Conservation (phyloP, 2,329 filamentous ascomycete genomes). For the Colletotrichum siamense region DNA sequence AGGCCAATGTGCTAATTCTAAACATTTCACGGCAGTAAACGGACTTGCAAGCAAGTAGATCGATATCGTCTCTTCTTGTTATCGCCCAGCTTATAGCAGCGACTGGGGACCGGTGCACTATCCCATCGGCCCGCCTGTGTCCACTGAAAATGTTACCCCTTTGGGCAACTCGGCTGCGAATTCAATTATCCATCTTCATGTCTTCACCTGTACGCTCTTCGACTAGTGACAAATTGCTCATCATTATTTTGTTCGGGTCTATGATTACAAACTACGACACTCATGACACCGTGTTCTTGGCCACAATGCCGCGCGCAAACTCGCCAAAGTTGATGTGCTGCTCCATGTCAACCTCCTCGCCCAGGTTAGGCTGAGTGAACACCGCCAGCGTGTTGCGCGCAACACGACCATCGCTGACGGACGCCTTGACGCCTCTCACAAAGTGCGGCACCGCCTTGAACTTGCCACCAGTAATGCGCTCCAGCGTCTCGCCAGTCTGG, state of each 20-base stretch:
- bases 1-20: background rate
- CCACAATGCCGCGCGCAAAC: conserved; percentile 70
- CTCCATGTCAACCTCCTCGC: conserved; percentile 75
- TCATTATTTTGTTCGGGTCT: background rate
- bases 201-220: background rate
- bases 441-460: conserved; percentile 98
- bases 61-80: background rate
- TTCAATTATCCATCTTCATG: background rate
- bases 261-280: background rate
- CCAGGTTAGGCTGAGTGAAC: conserved; percentile 95
- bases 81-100: background rate
- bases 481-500: conserved; percentile 91
- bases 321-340: conserved; percentile 75
- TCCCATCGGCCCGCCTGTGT: background rate
- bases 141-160: background rate
- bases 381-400: conserved; percentile 91
- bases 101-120: background rate
- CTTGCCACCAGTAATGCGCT: conserved; percentile 87
- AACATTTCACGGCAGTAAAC: background rate
- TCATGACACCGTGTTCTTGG: conserved; percentile 60
- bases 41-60: background rate
- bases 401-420: conserved; percentile 56
- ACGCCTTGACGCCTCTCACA: conserved; percentile 76
- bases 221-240: background rate
- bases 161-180: background rate